Percentiles rank a stretch among this genome's conserved stretches.
phyloP scores from a whole-genome alignment of 2,329 filamentous ascomycete genomes.

The Trichoderma sp. region DNA sequence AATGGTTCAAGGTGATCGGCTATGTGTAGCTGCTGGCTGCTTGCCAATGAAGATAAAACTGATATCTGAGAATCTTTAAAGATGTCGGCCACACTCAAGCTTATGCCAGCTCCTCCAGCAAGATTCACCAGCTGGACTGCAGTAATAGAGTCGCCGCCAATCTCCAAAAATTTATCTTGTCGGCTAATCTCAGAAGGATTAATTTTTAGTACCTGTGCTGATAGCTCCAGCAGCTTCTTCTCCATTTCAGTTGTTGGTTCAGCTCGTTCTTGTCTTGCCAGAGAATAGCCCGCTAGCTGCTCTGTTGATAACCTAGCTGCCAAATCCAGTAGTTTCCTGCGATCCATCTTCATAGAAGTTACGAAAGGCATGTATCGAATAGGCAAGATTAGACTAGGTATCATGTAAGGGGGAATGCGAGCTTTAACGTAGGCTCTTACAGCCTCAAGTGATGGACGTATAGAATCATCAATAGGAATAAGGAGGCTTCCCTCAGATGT shows the following conservation, averaged over 20 bases:
- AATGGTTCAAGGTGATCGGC: not conserved
- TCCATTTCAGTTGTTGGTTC: slow-evolving; percentile 21
- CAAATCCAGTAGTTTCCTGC: not conserved
- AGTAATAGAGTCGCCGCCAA: slow-evolving; percentile 42
- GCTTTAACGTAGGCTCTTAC: not conserved
- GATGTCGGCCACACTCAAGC: not conserved
- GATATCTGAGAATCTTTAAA: slow-evolving; percentile 9
- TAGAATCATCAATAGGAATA: not conserved
- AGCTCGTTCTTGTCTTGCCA: not conserved
- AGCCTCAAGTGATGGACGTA: not conserved
- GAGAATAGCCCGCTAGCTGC: not conserved
- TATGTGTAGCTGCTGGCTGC: not conserved
- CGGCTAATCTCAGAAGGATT: slow-evolving; percentile 28
- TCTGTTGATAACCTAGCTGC: slow-evolving; percentile 4
- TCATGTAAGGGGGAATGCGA: slow-evolving; percentile 23
- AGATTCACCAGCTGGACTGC: slow-evolving; percentile 43
- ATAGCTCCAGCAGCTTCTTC: slow-evolving; percentile 24
- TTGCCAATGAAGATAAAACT: not conserved
- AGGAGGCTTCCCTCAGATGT: not conserved
- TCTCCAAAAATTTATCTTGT: slow-evolving; percentile 18
- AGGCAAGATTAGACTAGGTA: slow-evolving; percentile 22
- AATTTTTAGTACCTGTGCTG: slow-evolving; percentile 32
- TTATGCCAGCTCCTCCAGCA: slow-evolving; percentile 28
- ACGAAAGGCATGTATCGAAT: slow-evolving; percentile 21
- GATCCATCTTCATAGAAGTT: slow-evolving; percentile 19